A percentile compares a stretch with the other conserved stretches of the same genome.
phyloP scores from a whole-genome alignment of 495 filamentous ascomycete species.

The Neohortaea acidophila region DNA sequence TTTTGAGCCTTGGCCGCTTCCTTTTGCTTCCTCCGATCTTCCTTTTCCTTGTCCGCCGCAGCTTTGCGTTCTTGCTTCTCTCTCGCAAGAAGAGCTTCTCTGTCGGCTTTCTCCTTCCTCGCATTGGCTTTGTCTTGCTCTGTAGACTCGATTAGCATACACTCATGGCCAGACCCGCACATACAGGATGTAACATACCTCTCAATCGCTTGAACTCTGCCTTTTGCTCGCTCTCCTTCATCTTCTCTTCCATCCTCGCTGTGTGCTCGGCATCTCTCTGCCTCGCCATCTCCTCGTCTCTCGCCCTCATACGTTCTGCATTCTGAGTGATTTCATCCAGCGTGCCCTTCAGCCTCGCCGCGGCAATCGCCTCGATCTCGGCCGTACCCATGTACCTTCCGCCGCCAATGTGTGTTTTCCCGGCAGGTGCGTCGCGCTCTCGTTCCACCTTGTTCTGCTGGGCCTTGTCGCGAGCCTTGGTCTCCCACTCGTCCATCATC shows the following conservation, averaged over 20 bases:
- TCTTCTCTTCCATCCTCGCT: constrained; percentile 31
- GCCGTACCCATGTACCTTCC: constrained; percentile 63
- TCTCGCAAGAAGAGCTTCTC: no score
- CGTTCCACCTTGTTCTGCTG: constrained; percentile 47
- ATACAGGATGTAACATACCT: constrained; percentile 26
- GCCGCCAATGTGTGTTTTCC: constrained; percentile 65
- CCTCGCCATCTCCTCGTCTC: constrained; percentile 34
- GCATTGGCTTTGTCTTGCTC: background rate
- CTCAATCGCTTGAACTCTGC: constrained; percentile 36
- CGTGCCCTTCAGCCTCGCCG: constrained; percentile 65
- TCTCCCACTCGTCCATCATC: constrained; percentile 61
- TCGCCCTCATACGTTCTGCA: constrained; percentile 49
- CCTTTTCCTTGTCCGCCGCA: constrained; percentile 25
- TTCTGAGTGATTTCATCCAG: constrained; percentile 77
- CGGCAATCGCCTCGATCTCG: constrained; percentile 69
- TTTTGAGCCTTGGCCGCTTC: constrained; percentile 63
- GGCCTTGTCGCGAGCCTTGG: constrained; percentile 51
- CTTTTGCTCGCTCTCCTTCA: constrained; percentile 36
- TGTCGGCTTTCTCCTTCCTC: background rate
- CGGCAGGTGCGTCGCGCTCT: constrained; percentile 36
- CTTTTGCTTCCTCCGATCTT: constrained; percentile 49
- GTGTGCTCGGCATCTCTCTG: constrained; percentile 1
- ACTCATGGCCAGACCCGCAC: background rate
- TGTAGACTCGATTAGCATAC: constrained; percentile 1
- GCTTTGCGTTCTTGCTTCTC: background rate